Base-by-base conservation (phyloP, 2,329 filamentous ascomycete genomes). In the Colletotrichum sp. region DNA sequence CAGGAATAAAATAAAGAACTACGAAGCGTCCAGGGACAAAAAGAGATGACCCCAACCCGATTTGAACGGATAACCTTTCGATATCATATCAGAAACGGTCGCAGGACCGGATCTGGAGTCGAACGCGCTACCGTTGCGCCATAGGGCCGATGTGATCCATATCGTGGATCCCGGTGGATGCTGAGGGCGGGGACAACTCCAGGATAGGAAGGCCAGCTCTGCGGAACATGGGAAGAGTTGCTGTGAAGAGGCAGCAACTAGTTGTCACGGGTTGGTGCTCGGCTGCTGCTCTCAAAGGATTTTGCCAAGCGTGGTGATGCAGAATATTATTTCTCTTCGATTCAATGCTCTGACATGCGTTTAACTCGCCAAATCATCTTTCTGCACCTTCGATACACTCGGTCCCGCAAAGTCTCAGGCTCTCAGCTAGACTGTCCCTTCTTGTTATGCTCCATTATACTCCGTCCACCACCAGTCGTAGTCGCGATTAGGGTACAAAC, bases 111-210 rank as follows among this genome's bases (percentile, higher is more conserved):
- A 16, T 39, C 64, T 65, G 59, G 61, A 71, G 70, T 72, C 70
- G 69, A 72, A 72, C 69, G 69, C 69, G 69, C 62, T 72, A 72
- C 70, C 70, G 64, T 69, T 72, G 70, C 70, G 71, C 71, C 71
- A 72, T 61, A 61, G 55, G 71, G 29, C 71, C 65, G 13, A 16
- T 36, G 8, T 19, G 34, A 69, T 61, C 61, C 61, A 62, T 57
- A 3, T 69, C 49, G 65, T 29, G 22, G 29, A 36, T 27, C 19
- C 13, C 8, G 7, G n/a, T 57, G 30, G 49, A 68, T 36, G 25
- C 29, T 30, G 29, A 62, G 27, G 29, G 59, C 25, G 25, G 19
- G 29, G 29, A 30, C 59, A 30, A 62, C 19, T 30, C 29, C 29
- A 22, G 49, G 4, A 69, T 39, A 36, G 13, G n/a, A 57, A 59